These are phyloP conservation scores for Cornus kousa DNA, from an alignment of 148 eudicot genomes.

Conservation along the genomic window DNA sequence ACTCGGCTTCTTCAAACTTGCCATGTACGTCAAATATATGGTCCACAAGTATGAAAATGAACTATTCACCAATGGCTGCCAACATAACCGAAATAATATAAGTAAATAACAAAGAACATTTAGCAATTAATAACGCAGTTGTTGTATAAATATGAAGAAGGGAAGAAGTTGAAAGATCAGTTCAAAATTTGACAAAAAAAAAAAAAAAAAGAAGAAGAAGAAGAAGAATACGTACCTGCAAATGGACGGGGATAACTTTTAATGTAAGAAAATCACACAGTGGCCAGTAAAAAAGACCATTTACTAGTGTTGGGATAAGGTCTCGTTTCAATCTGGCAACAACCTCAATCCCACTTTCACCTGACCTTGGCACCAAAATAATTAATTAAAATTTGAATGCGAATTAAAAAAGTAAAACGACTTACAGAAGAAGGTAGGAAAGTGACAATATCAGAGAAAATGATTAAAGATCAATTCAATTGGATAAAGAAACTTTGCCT, in stretches of 20 bases:
- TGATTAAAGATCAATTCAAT: not conserved
- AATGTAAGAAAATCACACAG: conserved; percentile 80
- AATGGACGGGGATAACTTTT: conserved; percentile 69
- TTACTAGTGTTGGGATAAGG: conserved; percentile 67
- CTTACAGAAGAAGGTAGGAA: not conserved
- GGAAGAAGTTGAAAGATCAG: too few species aligned
- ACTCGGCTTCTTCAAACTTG: conserved; percentile 59
- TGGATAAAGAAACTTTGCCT: not conserved
- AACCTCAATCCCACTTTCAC: conserved; percentile 63
- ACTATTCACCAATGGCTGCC: conserved; percentile 72
- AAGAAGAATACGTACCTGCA: conserved; percentile 54
- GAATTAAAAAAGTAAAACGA: not conserved
- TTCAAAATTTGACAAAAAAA: too few species aligned
- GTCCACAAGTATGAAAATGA: conserved; percentile 77
- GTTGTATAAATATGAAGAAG: not conserved
- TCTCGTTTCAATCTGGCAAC: conserved; percentile 76
- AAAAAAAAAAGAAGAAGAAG: too few species aligned
- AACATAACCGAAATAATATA: not conserved
- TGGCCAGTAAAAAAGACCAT: conserved; percentile 83
- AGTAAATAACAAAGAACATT: not conserved
- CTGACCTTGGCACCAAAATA: conserved; percentile 29
- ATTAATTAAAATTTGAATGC: not conserved
- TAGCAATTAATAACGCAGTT: not conserved
- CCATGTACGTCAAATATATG: conserved; percentile 77
- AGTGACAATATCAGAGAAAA: not conserved